Conservation (phyloP, 78 protist species). For the Cavenderia fasciculata region DNA sequence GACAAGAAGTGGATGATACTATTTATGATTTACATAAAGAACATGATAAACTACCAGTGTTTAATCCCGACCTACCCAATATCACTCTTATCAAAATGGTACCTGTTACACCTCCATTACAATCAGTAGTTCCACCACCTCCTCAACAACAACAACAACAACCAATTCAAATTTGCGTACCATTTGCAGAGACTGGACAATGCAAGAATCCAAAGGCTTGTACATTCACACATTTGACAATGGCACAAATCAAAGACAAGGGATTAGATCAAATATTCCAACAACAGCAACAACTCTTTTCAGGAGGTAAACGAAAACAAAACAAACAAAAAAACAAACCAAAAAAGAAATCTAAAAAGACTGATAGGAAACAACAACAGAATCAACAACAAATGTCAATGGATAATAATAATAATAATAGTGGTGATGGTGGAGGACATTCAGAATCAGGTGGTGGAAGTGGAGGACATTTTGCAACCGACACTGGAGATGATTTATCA, state of each 20-base stretch:
- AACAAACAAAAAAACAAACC: conserved; percentile 11
- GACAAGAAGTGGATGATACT: not conserved
- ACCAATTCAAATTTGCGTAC: not conserved
- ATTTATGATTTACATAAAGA: conserved; percentile 34
- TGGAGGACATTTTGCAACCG: too few relatives aligned
- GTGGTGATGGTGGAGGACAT: not conserved
- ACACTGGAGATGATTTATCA: not conserved
- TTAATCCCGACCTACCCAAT: not conserved
- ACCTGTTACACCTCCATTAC: not conserved
- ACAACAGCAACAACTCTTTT: not conserved
- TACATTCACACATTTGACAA: conserved; percentile 27
- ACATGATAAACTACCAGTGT: conserved; percentile 15
- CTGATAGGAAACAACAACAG: not conserved
- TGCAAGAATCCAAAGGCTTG: conserved; percentile 29
- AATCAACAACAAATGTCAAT: not conserved
- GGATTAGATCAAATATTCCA: not conserved
- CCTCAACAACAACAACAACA: not conserved
- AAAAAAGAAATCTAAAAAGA: not conserved
- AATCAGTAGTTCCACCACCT: not conserved
- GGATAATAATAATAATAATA: not conserved
- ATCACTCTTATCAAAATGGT: not conserved
- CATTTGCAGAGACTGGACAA: conserved; percentile 35
- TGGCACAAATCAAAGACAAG: conserved; percentile 11
- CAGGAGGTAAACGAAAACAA: not conserved
- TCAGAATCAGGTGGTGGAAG: too few relatives aligned